Evolutionary conservation across 345 rosid genomes (phyloP).

Genomic region (Rhodomyrtus tomentosa): DNA sequence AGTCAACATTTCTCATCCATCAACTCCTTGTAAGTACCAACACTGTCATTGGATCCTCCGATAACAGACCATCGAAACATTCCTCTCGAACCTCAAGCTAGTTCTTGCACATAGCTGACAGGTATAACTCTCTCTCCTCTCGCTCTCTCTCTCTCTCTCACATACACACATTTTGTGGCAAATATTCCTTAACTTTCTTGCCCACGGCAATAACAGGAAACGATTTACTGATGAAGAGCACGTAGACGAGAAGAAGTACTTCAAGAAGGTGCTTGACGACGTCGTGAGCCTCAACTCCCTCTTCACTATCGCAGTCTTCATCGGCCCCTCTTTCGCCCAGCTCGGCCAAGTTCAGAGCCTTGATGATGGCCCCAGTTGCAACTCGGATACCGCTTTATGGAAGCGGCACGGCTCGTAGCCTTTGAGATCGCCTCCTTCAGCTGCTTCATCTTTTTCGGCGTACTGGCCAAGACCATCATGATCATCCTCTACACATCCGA

Average conservation of each 20-base stretch:
- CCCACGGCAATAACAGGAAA: background rate
- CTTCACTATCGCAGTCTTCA: background rate
- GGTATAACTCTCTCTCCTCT: background rate
- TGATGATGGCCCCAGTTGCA: background rate
- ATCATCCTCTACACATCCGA: no score
- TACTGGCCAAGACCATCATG: no score
- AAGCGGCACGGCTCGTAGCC: no score
- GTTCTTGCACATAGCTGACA: background rate
- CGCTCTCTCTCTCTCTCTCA: background rate
- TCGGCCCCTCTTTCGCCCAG: background rate
- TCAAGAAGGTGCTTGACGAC: conserved; percentile 1
- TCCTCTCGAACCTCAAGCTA: background rate
- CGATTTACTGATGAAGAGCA: background rate
- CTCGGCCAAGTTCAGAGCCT: background rate
- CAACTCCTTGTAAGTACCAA: background rate
- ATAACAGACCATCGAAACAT: background rate
- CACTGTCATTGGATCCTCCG: background rate
- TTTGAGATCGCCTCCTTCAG: no score
- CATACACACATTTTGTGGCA: background rate
- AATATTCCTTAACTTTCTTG: background rate
- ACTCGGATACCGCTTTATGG: no score
- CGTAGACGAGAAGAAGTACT: background rate
- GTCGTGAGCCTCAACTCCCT: background rate
- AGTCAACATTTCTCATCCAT: background rate
- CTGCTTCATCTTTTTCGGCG: no score